These are phyloP conservation scores for Tausonia pullulans DNA, from an alignment of 1,284 basidiomycete species.

Conservation along the genomic window DNA sequence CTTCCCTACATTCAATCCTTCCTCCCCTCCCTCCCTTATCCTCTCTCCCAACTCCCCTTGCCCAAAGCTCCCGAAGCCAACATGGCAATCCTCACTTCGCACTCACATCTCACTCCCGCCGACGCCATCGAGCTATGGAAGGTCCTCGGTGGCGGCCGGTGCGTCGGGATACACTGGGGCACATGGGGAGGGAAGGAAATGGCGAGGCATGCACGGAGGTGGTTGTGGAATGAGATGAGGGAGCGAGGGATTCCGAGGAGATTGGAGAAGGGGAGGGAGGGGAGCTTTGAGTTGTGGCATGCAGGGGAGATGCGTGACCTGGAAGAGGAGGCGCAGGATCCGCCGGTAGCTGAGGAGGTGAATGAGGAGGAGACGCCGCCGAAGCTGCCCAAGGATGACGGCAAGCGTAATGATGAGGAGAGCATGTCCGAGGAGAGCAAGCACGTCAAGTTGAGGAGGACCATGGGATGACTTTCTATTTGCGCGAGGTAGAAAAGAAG, in stretches of 20 bases:
- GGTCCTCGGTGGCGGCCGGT: background rate
- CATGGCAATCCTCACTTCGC: conserved; percentile 8
- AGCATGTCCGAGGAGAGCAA: no score
- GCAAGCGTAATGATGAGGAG: no score
- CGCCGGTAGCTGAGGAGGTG: background rate
- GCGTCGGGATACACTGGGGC: background rate
- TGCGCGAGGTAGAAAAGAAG: no score
- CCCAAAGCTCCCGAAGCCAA: background rate
- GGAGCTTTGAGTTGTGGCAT: conserved; percentile 3
- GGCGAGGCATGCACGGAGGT: background rate
- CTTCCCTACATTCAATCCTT: conserved; percentile 12
- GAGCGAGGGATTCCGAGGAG: background rate
- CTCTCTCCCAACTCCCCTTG: background rate
- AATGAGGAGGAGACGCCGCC: background rate
- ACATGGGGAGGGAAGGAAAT: background rate
- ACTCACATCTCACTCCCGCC: conserved; percentile 6
- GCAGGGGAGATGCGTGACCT: background rate
- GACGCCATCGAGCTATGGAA: background rate
- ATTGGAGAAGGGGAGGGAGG: background rate
- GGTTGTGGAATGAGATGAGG: conserved; percentile 10
- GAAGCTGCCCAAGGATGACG: no score
- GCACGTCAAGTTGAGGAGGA: no score
- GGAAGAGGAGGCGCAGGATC: background rate
- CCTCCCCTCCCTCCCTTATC: conserved; percentile 7
- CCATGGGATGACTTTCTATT: no score